Percentiles rank a stretch among this genome's conserved stretches.
These are phyloP conservation scores for Neurospora hispaniola DNA, from an alignment of 495 filamentous ascomycete species.

Conservation along the genomic window DNA sequence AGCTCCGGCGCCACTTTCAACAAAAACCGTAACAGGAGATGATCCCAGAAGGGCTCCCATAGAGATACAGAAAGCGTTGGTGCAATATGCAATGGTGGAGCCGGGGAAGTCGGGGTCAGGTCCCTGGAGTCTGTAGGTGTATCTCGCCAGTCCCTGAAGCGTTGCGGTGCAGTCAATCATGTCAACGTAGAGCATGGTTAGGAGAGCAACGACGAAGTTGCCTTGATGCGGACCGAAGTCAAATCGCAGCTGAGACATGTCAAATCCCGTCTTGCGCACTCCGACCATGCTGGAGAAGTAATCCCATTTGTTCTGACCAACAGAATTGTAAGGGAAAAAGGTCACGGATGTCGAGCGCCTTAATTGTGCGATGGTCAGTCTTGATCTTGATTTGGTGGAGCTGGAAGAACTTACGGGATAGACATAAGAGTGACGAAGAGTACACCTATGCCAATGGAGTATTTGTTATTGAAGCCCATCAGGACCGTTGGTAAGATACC, in stretches of 20 bases:
- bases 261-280: neutral
- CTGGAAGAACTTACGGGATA: conserved; percentile 47
- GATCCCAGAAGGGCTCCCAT: conserved; percentile 65
- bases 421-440: conserved; percentile 69
- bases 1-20: conserved; percentile 75
- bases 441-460: conserved; percentile 75
- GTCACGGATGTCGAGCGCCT: conserved; percentile 60
- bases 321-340: conserved; percentile 60
- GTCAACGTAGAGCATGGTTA: conserved; percentile 82
- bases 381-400: neutral
- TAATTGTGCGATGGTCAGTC: neutral
- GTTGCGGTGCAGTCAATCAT: conserved; percentile 58
- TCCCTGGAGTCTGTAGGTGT: conserved; percentile 52
- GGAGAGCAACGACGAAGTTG: conserved; percentile 59
- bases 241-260: neutral
- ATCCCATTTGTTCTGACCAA: conserved; percentile 54
- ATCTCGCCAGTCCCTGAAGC: conserved; percentile 73
- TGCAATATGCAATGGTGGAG: conserved; percentile 55
- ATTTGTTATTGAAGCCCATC: conserved; percentile 74
- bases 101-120: conserved; percentile 51
- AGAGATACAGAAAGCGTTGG: conserved; percentile 62
- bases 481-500: conserved; percentile 64
- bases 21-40: conserved; percentile 70
- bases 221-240: conserved; percentile 16
- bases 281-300: conserved; percentile 50